Evolutionary conservation across 768 basidiomycete genomes (phyloP).

Genomic region (Amanita brunnescens): DNA sequence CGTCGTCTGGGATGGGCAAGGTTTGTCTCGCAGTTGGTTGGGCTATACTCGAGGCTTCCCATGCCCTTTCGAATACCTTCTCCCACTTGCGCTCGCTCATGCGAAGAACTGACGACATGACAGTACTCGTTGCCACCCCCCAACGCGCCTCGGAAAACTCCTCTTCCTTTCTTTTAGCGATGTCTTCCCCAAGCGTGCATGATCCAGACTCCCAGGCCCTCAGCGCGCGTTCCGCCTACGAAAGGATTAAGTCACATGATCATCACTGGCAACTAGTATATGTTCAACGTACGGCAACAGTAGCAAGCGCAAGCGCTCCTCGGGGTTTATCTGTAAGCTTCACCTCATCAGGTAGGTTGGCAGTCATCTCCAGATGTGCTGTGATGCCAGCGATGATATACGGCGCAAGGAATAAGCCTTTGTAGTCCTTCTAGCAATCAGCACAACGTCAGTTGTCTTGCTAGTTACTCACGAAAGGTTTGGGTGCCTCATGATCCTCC

Average conservation of each 20-base stretch:
- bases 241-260: neutral
- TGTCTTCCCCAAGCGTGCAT: neutral
- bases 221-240: neutral
- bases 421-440: neutral
- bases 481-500: neutral
- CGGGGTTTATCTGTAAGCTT: neutral
- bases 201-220: neutral
- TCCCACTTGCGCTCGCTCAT: neutral
- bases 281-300: no score
- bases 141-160: neutral
- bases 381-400: neutral
- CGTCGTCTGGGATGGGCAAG: neutral
- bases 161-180: neutral
- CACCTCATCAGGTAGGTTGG: neutral
- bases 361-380: neutral
- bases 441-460: neutral
- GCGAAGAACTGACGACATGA: neutral
- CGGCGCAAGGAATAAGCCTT: neutral
- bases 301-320: neutral
- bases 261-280: neutral
- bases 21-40: neutral
- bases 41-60: neutral
- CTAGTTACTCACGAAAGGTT: neutral
- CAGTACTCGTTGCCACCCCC: neutral
- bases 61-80: neutral